phyloP scores from a whole-genome alignment of 805 yeast species.

The Wickerhamiella hasegawae region DNA sequence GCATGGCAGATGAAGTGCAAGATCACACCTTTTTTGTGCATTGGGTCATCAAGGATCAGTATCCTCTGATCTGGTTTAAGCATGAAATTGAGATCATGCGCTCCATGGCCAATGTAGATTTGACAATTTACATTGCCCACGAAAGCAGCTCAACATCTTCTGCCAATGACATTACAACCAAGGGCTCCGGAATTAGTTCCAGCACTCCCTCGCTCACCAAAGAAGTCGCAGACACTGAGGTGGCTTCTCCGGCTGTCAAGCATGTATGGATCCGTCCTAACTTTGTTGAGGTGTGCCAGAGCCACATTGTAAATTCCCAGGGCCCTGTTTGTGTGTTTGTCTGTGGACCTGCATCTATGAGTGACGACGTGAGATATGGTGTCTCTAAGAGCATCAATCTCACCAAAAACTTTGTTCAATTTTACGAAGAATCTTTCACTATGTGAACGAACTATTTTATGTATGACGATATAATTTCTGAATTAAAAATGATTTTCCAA shows the following conservation, averaged over 20 bases:
- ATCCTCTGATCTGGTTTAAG: constrained; percentile 33
- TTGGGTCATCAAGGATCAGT: constrained; percentile 47
- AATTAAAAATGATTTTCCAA: no score
- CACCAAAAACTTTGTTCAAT: constrained; percentile 8
- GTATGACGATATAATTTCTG: no score
- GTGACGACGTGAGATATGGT: constrained; percentile 8
- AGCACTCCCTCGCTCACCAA: neutral
- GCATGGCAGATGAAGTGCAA: constrained; percentile 7
- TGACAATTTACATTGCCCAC: constrained; percentile 1
- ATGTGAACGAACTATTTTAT: no score
- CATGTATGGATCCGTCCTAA: constrained; percentile 2
- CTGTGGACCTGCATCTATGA: constrained; percentile 10
- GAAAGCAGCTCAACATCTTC: neutral
- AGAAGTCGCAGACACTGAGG: neutral
- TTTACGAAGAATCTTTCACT: constrained; percentile 8
- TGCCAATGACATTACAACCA: neutral
- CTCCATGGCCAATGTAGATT: constrained; percentile 1
- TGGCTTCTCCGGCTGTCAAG: neutral
- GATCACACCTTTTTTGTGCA: constrained; percentile 26
- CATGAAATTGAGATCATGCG: constrained; percentile 25
- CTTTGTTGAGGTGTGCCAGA: constrained; percentile 1
- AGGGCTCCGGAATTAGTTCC: neutral
- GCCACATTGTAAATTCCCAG: constrained; percentile 1
- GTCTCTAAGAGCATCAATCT: constrained; percentile 4
- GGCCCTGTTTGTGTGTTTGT: constrained; percentile 9